These are phyloP conservation scores for Dendrobium huoshanense DNA, from an alignment of 106 monocot species.

Conservation along the genomic window DNA sequence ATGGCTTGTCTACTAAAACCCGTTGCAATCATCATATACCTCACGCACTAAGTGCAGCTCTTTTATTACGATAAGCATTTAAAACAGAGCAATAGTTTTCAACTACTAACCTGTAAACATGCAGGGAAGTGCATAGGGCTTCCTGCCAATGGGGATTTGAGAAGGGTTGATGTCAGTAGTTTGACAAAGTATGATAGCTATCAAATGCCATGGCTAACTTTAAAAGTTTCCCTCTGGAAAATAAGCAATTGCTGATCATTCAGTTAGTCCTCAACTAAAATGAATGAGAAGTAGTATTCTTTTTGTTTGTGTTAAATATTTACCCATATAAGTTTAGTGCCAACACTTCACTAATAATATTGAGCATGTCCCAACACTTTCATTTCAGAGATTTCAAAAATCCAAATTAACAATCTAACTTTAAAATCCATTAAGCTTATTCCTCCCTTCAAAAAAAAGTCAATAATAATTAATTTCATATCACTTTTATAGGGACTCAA, in stretches of 20 bases:
- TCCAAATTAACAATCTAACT: no score
- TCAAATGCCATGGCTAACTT: background rate
- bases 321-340: no score
- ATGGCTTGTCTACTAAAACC: background rate
- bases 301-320: no score
- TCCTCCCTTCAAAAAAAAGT: no score
- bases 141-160: background rate
- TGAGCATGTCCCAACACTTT: no score
- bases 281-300: no score
- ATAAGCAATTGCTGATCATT: background rate
- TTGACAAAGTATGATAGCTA: background rate
- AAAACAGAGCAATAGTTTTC: background rate
- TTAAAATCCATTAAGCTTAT: no score
- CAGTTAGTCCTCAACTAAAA: no score
- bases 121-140: background rate
- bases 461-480: no score
- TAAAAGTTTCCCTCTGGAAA: background rate
- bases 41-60: background rate
- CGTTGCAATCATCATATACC: no score
- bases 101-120: background rate
- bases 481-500: constrained; percentile 1
- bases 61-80: background rate
- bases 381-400: no score
- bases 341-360: no score
- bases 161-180: background rate